Evolutionary conservation across 139 green algal species (phyloP).

Genomic region (Picocystis salinarum): DNA sequence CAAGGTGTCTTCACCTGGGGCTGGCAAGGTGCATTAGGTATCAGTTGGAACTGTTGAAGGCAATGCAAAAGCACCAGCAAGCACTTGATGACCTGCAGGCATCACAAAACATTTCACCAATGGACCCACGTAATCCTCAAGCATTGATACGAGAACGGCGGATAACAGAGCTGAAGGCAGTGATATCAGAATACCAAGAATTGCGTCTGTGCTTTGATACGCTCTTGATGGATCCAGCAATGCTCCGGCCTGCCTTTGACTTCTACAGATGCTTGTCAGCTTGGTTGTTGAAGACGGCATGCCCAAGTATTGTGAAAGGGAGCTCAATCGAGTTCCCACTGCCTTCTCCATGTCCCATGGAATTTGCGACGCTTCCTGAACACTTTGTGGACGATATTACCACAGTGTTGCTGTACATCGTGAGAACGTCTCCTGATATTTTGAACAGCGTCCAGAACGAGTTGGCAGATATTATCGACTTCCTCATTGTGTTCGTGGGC

Average conservation of each 20-base stretch:
- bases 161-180: slow-evolving; percentile 3
- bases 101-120: too few species aligned
- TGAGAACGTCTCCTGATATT: slow-evolving; percentile 3
- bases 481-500: slow-evolving; percentile 45
- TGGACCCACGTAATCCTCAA: too few species aligned
- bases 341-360: slow-evolving; percentile 22
- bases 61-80: slow-evolving; percentile 6
- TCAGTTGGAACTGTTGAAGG: not conserved
- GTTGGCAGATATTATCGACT: slow-evolving; percentile 43
- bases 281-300: too few species aligned
- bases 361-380: slow-evolving; percentile 47
- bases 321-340: too few species aligned
- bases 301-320: too few species aligned
- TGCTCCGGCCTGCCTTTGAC: slow-evolving; percentile 33
- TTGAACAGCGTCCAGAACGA: slow-evolving; percentile 3
- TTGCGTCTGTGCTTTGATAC: slow-evolving; percentile 15
- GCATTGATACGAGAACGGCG: too few species aligned
- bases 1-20: slow-evolving; percentile 49
- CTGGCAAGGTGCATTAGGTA: slow-evolving; percentile 8
- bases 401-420: slow-evolving; percentile 38
- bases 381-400: slow-evolving; percentile 74
- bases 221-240: slow-evolving; percentile 22
- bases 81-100: slow-evolving; percentile 14
- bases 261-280: slow-evolving; percentile 25
- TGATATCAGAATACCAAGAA: slow-evolving; percentile 5